Conservation (phyloP, 176 grass and related monocot genomes). For the Leersia perrieri region DNA sequence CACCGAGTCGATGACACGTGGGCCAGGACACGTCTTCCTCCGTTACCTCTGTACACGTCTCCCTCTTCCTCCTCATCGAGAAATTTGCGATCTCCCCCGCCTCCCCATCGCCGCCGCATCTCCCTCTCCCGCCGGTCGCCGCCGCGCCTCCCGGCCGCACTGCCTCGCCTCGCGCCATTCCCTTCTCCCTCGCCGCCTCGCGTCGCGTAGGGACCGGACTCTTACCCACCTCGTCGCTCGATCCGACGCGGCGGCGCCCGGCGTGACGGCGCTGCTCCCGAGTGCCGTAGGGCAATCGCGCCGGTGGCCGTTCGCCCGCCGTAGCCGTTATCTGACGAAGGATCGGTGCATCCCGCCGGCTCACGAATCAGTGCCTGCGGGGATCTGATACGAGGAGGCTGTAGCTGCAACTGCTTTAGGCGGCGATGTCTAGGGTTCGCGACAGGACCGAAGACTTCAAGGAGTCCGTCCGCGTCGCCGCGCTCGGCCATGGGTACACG, state of each 20-base stretch:
- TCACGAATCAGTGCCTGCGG: background rate
- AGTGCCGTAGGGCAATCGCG: background rate
- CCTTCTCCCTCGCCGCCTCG: background rate
- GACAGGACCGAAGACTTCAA: conserved; percentile 89
- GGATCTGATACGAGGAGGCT: conserved; percentile 42
- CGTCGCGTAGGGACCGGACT: background rate
- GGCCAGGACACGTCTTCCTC: background rate
- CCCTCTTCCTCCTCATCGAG: too few species aligned
- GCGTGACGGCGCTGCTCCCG: background rate
- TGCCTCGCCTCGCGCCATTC: background rate
- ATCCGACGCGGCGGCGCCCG: conserved; percentile 27
- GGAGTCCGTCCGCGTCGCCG: conserved; percentile 59
- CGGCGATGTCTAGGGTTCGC: conserved; percentile 70
- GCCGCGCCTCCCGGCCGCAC: too few species aligned
- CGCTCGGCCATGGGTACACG: conserved; percentile 57
- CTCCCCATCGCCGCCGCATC: too few species aligned
- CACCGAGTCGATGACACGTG: background rate
- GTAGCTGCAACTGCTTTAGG: background rate
- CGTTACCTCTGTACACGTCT: background rate
- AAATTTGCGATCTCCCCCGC: too few species aligned
- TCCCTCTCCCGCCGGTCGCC: too few species aligned
- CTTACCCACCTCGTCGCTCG: conserved; percentile 11
- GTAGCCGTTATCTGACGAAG: background rate
- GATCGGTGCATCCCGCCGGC: background rate
- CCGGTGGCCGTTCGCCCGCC: background rate